Base-by-base conservation (phyloP, 164 flowering plant species). In the Dillenia suffruticosa region DNA sequence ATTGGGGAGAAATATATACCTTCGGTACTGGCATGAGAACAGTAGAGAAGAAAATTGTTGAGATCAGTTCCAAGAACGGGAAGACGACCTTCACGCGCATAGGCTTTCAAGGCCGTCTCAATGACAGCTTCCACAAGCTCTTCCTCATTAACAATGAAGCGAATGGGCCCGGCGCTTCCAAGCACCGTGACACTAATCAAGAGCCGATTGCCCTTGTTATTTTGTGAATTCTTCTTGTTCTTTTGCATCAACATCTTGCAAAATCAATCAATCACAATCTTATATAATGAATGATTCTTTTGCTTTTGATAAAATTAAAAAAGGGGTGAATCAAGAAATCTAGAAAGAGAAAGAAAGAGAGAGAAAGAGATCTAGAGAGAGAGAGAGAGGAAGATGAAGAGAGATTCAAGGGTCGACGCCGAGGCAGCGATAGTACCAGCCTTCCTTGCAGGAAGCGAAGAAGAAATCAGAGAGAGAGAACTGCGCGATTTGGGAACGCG, bases 351-450 rank as follows among this genome's bases (percentile, higher is more conserved):
- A 1, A 9, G 26, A 40, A 5, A 13, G 17, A 19, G 8, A 15
- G 40, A 13, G 44, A 14, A 47, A 45, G 5, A 26, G 60, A 64
- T 17, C 54, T 9, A 54, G 9, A 57, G 24, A 5, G 8, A 10
- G 47, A 63, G 48, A 3, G 9, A 52, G 13, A 8, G 50, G 71
- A 22, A 32, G 5, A 16, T 24, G 24, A 15, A 0, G 3, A 32
- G 5, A 6, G 49, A 24, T 63, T 84, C 71, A 90, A 2, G 97
- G 97, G 79, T 90, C 97, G 62, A 88, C 56, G 63, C 97, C 93
- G 71, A 81, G 66, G 96, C 97, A 91, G 93, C 96, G 93, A 74
- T 76, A 83, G 88, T 85, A 89, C 97, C 93, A 89, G 82, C 92
- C 87, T 64, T 84, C 75, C 49, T 75, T 78, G 87, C 84, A 76